Evolutionary conservation across 257 asterid species (phyloP).

Genomic region (Linaria vulgaris): DNA sequence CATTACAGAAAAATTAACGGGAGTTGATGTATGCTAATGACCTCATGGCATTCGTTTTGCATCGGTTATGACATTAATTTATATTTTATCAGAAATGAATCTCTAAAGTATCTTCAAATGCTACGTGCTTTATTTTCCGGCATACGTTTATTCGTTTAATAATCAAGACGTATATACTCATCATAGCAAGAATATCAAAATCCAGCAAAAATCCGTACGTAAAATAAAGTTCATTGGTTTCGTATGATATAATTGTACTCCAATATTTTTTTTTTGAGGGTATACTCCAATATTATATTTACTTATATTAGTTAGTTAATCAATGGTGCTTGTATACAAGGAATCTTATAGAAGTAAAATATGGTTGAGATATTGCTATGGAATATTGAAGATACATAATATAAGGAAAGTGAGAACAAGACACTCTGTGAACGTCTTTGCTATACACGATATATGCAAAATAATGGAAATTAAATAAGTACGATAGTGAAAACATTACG

Average conservation of each 20-base stretch:
- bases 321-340: too few relatives aligned
- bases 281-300: too few relatives aligned
- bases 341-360: background rate
- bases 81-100: background rate
- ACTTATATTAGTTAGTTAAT: too few relatives aligned
- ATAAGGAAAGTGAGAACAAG: conserved; percentile 5
- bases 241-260: too few relatives aligned
- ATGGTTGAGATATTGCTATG: conserved; percentile 9
- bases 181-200: background rate
- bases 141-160: too few relatives aligned
- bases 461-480: conserved; percentile 6
- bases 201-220: background rate
- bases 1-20: conserved; percentile 1
- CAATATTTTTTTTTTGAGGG: too few relatives aligned
- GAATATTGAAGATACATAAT: background rate
- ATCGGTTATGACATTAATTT: background rate
- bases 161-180: too few relatives aligned
- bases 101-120: too few relatives aligned
- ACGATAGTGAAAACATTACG: background rate
- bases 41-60: background rate
- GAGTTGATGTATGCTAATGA: conserved; percentile 14
- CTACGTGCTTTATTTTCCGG: too few relatives aligned
- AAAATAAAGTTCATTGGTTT: background rate
- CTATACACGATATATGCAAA: background rate
- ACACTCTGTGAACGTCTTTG: background rate